Evolutionary conservation across 768 basidiomycete species (phyloP), one percentile per base, ranked within the genome.

Genomic region (Suillus subaureus): DNA sequence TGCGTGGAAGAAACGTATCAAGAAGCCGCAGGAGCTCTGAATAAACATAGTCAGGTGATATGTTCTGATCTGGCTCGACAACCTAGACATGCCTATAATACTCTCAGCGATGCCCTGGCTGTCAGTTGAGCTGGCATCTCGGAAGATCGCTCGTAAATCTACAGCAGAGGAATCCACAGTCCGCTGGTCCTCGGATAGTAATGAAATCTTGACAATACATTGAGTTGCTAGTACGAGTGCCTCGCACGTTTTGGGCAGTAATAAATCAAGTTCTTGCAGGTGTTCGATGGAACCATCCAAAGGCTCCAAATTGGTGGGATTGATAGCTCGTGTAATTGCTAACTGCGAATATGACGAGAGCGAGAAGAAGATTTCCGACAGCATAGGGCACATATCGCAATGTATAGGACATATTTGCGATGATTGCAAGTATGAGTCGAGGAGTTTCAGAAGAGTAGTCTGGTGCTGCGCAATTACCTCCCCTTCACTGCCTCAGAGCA

Each of bases 401-500:
- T 86, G 82, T 23, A 79, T 75, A 56, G 66, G 35, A 62, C 72
- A 70, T 62, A 77, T 70, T 68, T 80, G 79, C 33, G 79, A 78
- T 15, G 87, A 83, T 68, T 93, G 90, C 62, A 95, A 80, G 72
- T 93, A 90, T 2, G 93, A 91, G 73, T 97, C 96, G 15, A 96
- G 79, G 18, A 97, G 81, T 76, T 96, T 96, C 65, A 97, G 85
- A 13, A 97, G 79, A n/a, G 87, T 91, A 5, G 89, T 93, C 75
- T 97, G 96, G 69, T 91, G 89, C 0, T 94, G 93, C 6, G 92
- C 87, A 47, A 96, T 85, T 15, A 88, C 82, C 77, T 95, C 94
- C 55, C 84, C 87, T 28, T 78, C 67, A 65, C 93, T 93, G 74
- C 39, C 58, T 67, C 61, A 65, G 57, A 75, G 64, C 45, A 64